phyloP scores from a whole-genome alignment of 202 grass and related monocot genomes.

The Zoysia matrella region DNA sequence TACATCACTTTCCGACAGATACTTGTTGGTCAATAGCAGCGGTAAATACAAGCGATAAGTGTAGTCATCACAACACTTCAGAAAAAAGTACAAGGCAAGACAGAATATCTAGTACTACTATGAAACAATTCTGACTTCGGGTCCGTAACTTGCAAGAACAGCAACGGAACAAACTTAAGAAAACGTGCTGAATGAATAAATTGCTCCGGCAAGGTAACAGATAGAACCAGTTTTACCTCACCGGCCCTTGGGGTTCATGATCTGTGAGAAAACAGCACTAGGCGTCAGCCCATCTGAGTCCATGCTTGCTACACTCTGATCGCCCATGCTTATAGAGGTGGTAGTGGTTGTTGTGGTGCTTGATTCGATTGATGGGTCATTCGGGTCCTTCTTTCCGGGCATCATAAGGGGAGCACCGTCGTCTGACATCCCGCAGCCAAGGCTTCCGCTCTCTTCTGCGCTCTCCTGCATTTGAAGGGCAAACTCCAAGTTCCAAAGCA shows the following conservation, averaged over 20 bases:
- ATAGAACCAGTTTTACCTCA: slow-evolving; percentile 54
- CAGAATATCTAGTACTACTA: slow-evolving; percentile 43
- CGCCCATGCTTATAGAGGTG: slow-evolving; percentile 74
- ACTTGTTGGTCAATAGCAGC: slow-evolving; percentile 43
- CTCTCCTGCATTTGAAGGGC: slow-evolving; percentile 76
- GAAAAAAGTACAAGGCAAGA: slow-evolving; percentile 44
- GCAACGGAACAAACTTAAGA: slow-evolving; percentile 47
- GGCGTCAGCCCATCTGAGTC: slow-evolving; percentile 85
- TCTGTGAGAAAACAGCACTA: slow-evolving; percentile 95
- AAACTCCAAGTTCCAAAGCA: slow-evolving; percentile 77
- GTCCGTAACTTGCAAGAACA: slow-evolving; percentile 45
- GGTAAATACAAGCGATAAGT: slow-evolving; percentile 52
- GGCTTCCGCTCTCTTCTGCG: slow-evolving; percentile 70
- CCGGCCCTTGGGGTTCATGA: slow-evolving; percentile 97
- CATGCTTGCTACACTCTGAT: slow-evolving; percentile 74
- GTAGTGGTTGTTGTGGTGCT: slow-evolving; percentile 78
- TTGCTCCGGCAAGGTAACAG: slow-evolving; percentile 34
- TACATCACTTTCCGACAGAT: slow-evolving; percentile 30
- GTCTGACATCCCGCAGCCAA: slow-evolving; percentile 62
- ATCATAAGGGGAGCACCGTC: slow-evolving; percentile 64
- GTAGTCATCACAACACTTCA: slow-evolving; percentile 50
- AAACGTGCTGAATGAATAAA: slow-evolving; percentile 59
- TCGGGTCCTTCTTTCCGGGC: slow-evolving; percentile 75
- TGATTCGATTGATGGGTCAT: slow-evolving; percentile 66
- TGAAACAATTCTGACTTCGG: slow-evolving; percentile 51